Evolutionary conservation across 257 asterid genomes (phyloP).

Genomic region (Petunia axillaris): DNA sequence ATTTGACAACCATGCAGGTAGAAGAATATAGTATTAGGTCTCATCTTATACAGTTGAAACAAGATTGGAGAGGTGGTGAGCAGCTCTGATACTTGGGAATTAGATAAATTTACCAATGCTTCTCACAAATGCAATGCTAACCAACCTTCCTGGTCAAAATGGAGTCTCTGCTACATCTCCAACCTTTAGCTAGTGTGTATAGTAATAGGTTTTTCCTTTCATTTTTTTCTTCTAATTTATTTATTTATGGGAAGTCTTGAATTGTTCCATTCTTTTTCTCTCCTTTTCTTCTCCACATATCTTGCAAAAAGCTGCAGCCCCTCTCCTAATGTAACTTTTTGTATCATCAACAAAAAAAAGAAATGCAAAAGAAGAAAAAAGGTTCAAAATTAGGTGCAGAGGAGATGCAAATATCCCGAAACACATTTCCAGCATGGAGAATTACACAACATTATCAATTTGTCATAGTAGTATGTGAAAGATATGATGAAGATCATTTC

Average conservation of each 20-base stretch:
- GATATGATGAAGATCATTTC: too few species aligned
- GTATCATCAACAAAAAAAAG: conserved; percentile 34
- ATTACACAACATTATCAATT: too few species aligned
- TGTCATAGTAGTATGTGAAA: too few species aligned
- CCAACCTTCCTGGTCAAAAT: conserved; percentile 25
- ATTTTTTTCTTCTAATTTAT: conserved; percentile 17
- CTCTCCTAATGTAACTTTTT: conserved; percentile 35
- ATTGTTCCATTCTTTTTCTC: conserved; percentile 4
- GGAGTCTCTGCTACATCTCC: background rate
- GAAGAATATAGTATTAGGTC: conserved; percentile 81
- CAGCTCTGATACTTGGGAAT: conserved; percentile 33
- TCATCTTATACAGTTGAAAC: conserved; percentile 67
- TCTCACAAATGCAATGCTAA: conserved; percentile 32
- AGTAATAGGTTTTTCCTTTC: conserved; percentile 22
- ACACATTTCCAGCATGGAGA: background rate
- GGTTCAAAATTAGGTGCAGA: background rate
- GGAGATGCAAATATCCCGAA: background rate
- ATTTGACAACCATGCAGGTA: conserved; percentile 50
- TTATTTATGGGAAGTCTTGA: conserved; percentile 21
- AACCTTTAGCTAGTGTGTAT: conserved; percentile 24
- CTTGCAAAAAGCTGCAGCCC: conserved; percentile 30
- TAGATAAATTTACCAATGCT: conserved; percentile 28
- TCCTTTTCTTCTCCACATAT: conserved; percentile 17
- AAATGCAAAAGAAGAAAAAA: conserved; percentile 26
- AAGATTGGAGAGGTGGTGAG: conserved; percentile 45